Base-by-base conservation (phyloP, 2,329 filamentous ascomycete species). In the Penicillium sp. region DNA sequence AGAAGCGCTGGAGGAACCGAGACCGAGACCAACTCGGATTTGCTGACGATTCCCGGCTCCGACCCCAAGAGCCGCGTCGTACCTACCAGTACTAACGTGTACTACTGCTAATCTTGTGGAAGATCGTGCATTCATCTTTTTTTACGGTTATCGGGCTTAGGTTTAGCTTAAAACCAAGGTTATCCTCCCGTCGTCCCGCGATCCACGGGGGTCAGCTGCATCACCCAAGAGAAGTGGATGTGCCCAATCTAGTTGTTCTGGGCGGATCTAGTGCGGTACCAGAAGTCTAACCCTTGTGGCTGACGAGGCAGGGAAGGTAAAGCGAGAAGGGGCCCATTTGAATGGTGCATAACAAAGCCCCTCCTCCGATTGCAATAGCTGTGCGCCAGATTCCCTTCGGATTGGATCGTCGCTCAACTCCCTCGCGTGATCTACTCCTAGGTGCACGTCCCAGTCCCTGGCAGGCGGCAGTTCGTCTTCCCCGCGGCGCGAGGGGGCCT, bases 381-480 rank as follows among this genome's bases (percentile, higher is more conserved):
- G 28, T 48, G 33, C 37, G 52, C 21, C 21, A 42, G 19, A 42
- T 24, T 18, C 34, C n/a, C 50, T 56, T 51, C 50, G 36, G 49
- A 26, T 51, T 23, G 43, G 50, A 51, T 57, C 39, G 39, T 36
- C 46, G 16, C 26, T 1, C 18, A 40, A n/a, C n/a, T 26, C 31
- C 43, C 51, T 54, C 62, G 57, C 54, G 57, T 60, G 55, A 63
- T 64, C 52, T 61, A 26, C 47, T 55, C 33, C 26, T 16, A 49
- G 19, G 49, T 52, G 55, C 62, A 66, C 56, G 54, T 62, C 57
- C 55, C 43, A 33, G 62, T 64, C 47, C 60, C 62, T 64, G 56
- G 54, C 59, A 62, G 59, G 34, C 31, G 23, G 19, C 37, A 16
- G 37, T 42, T 19, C 11, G 39, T 24, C 36, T 50, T 34, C 47